Evolutionary conservation across 73 alveolate genomes (phyloP), one percentile per base, ranked within the genome.

Genomic region (Breviolum minutum): DNA sequence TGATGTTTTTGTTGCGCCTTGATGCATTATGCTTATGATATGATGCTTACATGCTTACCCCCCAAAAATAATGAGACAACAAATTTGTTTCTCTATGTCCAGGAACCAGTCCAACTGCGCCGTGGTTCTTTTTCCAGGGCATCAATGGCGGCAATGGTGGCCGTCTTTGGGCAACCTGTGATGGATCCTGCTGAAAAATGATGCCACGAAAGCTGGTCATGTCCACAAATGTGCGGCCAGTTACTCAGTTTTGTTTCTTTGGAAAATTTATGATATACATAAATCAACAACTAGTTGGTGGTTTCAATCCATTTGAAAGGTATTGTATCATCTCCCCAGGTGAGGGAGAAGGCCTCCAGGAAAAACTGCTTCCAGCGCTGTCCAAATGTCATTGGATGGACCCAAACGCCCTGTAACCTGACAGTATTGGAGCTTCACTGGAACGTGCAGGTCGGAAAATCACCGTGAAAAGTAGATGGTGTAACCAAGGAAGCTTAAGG

Each of bases 141-240:
- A n/a, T 92, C 98, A 89, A 92, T 92, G 62, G 98, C 98, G 13
- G 98, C 98, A 90, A 92, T 92, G 98, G 89, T 69, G 89, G 98
- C 90, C 30, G 98, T 92, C 90, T 92, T 92, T 62, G 98, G 98
- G 66, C 98, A 92, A 27, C 98, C 98, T 13, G 98, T 92, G 80
- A 92, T 92, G 98, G 98, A 92, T 73, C 98, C 98, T 92, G 76
- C 16, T 14, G 13, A 29, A 64, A 7, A 11, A 17, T 13, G 86
- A 63, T 30, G 86, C n/a, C 14, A 27, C 2, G 24, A 24, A 71
- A 20, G 81, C 54, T 40, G 54, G 54, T 40, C 54, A 40, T 0
- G 54, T 40, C 54, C 54, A 8, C 81, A 24, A 8, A 12, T 71
- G 32, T 73, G 30, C 54, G 54, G 48, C 24, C 16, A 48, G 83